Percentiles rank a stretch among this genome's conserved stretches.
Evolutionary conservation across 2,329 filamentous ascomycete species (phyloP).

Genomic region (Didymella lethalis): DNA sequence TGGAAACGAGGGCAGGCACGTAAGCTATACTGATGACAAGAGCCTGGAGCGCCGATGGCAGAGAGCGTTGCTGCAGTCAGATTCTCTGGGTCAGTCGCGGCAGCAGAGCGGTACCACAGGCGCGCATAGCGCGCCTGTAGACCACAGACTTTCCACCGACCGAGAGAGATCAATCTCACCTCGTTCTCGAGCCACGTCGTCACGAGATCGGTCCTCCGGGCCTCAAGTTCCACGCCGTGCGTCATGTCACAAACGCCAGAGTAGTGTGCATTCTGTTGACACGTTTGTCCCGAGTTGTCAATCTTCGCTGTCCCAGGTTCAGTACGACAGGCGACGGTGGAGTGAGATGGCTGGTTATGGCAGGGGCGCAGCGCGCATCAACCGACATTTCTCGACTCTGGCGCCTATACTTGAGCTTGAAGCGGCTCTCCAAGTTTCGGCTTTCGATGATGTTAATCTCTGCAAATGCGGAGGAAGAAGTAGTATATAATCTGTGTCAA

Average conservation of each 20-base stretch:
- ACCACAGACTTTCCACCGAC: not conserved
- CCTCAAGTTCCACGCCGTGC: not conserved
- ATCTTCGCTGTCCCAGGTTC: conserved; percentile 4
- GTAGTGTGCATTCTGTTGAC: not conserved
- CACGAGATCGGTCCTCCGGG: not conserved
- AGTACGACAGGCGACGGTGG: conserved; percentile 17
- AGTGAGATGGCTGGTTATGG: conserved; percentile 14
- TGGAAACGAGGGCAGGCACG: not conserved
- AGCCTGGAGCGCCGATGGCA: not conserved
- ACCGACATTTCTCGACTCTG: conserved; percentile 17
- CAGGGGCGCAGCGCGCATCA: conserved; percentile 8
- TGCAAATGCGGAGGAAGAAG: not conserved
- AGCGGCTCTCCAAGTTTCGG: not conserved
- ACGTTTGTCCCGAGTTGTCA: not conserved
- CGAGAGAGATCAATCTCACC: not conserved
- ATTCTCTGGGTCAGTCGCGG: too few species aligned
- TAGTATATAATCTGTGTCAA: not conserved
- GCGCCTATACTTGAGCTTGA: conserved; percentile 23
- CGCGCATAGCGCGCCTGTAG: not conserved
- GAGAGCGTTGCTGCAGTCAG: not conserved
- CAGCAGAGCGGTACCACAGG: not conserved
- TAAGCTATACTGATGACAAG: not conserved
- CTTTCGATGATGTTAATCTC: not conserved
- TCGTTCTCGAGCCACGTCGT: not conserved
- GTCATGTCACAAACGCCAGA: conserved; percentile 4